Evolutionary conservation across 2,329 filamentous ascomycete species (phyloP).

Genomic region (Pyrenophora tritici-repentis): DNA sequence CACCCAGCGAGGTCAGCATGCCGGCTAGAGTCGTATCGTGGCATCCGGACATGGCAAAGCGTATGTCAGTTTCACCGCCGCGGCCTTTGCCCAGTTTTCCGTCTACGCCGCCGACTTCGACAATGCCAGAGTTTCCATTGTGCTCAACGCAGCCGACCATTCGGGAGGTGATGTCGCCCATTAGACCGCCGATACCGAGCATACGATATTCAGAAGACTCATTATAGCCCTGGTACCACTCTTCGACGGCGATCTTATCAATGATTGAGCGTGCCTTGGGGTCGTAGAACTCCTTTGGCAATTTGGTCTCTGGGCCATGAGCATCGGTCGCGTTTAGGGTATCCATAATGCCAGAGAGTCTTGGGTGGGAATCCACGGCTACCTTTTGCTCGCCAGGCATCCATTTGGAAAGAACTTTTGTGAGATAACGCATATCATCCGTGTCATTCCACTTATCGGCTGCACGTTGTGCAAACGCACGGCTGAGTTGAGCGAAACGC

Average conservation of each 20-base stretch:
- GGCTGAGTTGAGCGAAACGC: slow-evolving; percentile 54
- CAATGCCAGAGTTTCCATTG: slow-evolving; percentile 46
- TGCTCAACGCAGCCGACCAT: slow-evolving; percentile 49
- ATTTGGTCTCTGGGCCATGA: slow-evolving; percentile 76
- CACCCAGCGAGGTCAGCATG: slow-evolving; percentile 76
- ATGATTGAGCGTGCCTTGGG: slow-evolving; percentile 69
- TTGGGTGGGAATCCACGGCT: slow-evolving; percentile 81
- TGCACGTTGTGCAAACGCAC: slow-evolving; percentile 54
- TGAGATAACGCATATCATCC: slow-evolving; percentile 82
- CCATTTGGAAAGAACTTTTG: slow-evolving; percentile 77
- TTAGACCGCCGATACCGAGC: slow-evolving; percentile 81
- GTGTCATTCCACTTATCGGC: slow-evolving; percentile 59
- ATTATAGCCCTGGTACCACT: slow-evolving; percentile 88
- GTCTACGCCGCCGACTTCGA: slow-evolving; percentile 46
- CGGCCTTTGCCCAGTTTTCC: slow-evolving; percentile 47
- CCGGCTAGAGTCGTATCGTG: slow-evolving; percentile 92
- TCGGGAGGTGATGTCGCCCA: slow-evolving; percentile 75
- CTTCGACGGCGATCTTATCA: slow-evolving; percentile 76
- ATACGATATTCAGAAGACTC: slow-evolving; percentile 87
- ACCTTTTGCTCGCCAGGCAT: slow-evolving; percentile 75
- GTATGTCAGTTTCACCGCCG: slow-evolving; percentile 61
- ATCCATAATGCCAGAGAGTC: slow-evolving; percentile 90
- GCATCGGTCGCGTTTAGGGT: slow-evolving; percentile 87
- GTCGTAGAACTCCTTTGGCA: slow-evolving; percentile 90
- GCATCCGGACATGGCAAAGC: slow-evolving; percentile 81